Percentiles rank a stretch among this genome's conserved stretches.
Conservation (phyloP, 345 rosid genomes). For the Arabidopsis arenosa region DNA sequence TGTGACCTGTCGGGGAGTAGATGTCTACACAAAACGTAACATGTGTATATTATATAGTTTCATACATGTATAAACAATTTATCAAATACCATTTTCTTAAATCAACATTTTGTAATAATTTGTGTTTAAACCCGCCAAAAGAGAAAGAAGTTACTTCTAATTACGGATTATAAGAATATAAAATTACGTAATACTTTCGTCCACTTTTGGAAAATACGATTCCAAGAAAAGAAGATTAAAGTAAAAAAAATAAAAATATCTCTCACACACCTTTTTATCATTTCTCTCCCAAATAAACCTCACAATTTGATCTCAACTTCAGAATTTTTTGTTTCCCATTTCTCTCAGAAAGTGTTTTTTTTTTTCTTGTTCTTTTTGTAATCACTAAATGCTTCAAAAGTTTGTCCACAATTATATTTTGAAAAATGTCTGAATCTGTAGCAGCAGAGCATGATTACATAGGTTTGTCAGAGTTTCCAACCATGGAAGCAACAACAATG, state of each 20-base stretch:
- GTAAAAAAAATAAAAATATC: background rate
- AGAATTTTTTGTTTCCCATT: background rate
- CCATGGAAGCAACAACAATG: slow-evolving; percentile 52
- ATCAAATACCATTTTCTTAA: background rate
- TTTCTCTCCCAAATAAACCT: slow-evolving; percentile 10
- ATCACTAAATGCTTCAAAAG: slow-evolving; percentile 38
- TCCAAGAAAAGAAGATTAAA: background rate
- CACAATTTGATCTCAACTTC: slow-evolving; percentile 22
- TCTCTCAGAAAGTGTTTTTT: slow-evolving; percentile 17
- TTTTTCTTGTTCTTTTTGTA: background rate
- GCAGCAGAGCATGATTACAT: slow-evolving; percentile 62
- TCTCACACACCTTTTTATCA: slow-evolving; percentile 25
- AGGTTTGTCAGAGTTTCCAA: slow-evolving; percentile 57
- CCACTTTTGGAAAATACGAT: slow-evolving; percentile 14
- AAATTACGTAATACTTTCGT: background rate
- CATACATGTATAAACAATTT: slow-evolving; percentile 22
- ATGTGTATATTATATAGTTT: background rate
- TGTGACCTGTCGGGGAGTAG: slow-evolving; percentile 52
- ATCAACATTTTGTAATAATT: background rate
- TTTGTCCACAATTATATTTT: slow-evolving; percentile 14
- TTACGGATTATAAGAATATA: background rate
- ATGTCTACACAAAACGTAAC: slow-evolving; percentile 31
- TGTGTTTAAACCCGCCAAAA: slow-evolving; percentile 30
- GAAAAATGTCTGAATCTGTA: slow-evolving; percentile 48
- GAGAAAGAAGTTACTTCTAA: slow-evolving; percentile 21